Evolutionary conservation across 148 eudicot species (phyloP), one percentile per base, ranked within the genome.

Genomic region (Vaccinium darrowii): DNA sequence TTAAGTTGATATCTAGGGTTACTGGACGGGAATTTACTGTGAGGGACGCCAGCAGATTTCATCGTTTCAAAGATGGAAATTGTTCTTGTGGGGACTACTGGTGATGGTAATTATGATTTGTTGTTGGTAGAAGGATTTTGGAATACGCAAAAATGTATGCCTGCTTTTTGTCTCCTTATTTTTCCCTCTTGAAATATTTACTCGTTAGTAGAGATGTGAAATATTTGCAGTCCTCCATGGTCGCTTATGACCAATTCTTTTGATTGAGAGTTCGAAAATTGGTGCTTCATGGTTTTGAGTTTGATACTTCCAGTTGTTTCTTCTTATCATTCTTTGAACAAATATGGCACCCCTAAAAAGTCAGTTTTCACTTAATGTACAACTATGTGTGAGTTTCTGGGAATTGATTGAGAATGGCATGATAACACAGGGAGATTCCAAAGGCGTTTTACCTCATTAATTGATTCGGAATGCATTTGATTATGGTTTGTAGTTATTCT

Each of bases 41-140:
- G 47, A 90, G 96, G 88, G 98, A 94, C 88, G 91, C 91, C 23
- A 92, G 98, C 85, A 90, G 93, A 83, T 94, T 93, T 76, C 98
- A 94, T 90, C 95, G 82, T 25, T 94, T 94, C 74, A 87, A 82
- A 81, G 86, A 90, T 80, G 95, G 95, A 51, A 85, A 62, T 72
- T 94, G 98, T 80, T 93, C 98, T 82, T 94, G 98, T 92, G 95
- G 98, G 69, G 96, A 94, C 91, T 94, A 94, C 85, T 94, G 98
- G 98, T 94, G 87, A 92, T 50, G 62, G 60, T 25, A 30, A 7
- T 14, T 8, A 67, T 6, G 0, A 33, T 65, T 63, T 47, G 19
- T 23, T 23, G 1, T 65, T 27, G 56, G 8, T 23, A n/a, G 57
- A 63, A 47, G 53, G 16, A 43, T 23, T 81, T 30, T 47, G 43